These are phyloP conservation scores for Barnettozyma populi DNA, from an alignment of 805 yeast species.

Conservation along the genomic window DNA sequence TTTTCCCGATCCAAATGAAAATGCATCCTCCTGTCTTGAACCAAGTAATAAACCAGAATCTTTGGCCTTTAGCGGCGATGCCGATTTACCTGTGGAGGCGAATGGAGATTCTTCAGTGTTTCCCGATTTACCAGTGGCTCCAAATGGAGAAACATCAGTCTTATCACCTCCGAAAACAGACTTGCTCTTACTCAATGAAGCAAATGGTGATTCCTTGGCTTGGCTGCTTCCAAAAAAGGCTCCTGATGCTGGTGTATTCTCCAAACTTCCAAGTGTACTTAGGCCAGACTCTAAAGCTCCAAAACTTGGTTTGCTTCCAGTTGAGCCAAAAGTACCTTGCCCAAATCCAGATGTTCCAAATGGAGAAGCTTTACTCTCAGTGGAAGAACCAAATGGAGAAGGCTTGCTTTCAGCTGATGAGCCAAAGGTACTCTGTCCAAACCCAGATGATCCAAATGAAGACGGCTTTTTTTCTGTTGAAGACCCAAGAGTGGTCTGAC, in stretches of 20 bases:
- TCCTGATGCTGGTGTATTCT: constrained; percentile 4
- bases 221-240: background rate
- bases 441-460: background rate
- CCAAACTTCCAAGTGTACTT: constrained; percentile 5
- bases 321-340: constrained; percentile 6
- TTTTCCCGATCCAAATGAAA: background rate
- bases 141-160: constrained; percentile 17
- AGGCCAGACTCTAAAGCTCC: constrained; percentile 22
- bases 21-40: background rate
- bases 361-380: constrained; percentile 4
- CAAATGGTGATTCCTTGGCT: constrained; percentile 11
- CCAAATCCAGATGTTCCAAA: constrained; percentile 21
- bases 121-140: constrained; percentile 13
- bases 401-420: too few relatives aligned
- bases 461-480: too few relatives aligned
- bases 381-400: background rate
- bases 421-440: background rate
- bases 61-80: background rate
- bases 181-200: background rate
- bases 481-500: background rate
- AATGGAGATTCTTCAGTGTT: constrained; percentile 17
- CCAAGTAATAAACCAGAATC: background rate
- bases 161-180: background rate
- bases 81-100: constrained; percentile 16
- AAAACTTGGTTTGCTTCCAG: constrained; percentile 21